Base-by-base conservation (phyloP, 2,329 filamentous ascomycete genomes). In the Xylaria sp. region DNA sequence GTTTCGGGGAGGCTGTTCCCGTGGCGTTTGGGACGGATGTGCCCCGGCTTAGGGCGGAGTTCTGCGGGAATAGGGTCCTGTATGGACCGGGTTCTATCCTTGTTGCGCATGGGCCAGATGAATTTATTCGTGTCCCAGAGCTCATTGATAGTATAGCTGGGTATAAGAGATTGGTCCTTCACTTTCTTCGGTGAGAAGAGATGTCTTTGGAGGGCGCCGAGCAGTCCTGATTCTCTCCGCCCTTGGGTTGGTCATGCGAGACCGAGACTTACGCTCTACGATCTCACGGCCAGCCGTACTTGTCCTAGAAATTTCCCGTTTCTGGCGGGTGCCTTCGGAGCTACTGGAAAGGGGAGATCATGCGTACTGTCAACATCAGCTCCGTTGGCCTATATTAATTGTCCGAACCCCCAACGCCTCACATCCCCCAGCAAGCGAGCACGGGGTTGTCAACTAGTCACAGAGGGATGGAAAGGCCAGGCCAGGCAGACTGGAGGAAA, bases 31-130 rank as follows among this genome's bases (percentile, higher is more conserved):
- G 81, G 1, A 82, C 81, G 1, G 80, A 83, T 43, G 77, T 81
- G 2, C 81, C 81, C 6, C 75, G 80, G 5, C 74, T 82, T 1
- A 75, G 73, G 58, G 70, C 76, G 54, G 65, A 75, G 56, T 39
- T 61, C 7, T 70, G 67, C 18, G 73, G 76, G 48, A 81, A 76
- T 48, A 79, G 78, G 33, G 77, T 80, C 5, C 68, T 83, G 41
- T 82, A 82, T 62, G 81, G 80, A 0, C 81, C 81, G 1, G 81
- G 80, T 0, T 79, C 79, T 3, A 82, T 82, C 56, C 64, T 80
- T 6, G 77, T 80, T 0, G 81, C 81, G 1, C 81, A 82, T 67
- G 79, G 80, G 5, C 76, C 78, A 1, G 76, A 80, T 64, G 80
- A 82, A 72, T 76, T 76, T 25, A 78, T 82, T 13, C 68, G 73